A percentile compares a stretch with the other conserved stretches of the same genome.
Conservation (phyloP, 768 basidiomycete genomes). For the Terana coerulea region DNA sequence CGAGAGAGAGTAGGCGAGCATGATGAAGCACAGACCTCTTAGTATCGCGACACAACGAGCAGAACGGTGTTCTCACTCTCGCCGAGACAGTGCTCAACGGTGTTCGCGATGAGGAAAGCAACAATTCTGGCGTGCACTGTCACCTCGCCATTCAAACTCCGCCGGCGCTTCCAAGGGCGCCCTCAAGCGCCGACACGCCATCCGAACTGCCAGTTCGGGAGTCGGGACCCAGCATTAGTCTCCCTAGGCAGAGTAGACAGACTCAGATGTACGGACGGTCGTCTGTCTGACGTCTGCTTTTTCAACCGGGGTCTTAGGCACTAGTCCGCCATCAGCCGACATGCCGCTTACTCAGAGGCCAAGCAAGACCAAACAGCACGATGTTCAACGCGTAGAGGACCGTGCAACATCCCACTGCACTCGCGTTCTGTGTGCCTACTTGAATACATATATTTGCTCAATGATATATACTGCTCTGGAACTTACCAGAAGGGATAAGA, state of each 20-base stretch:
- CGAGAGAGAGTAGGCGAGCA: constrained; percentile 76
- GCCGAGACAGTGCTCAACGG: constrained; percentile 34
- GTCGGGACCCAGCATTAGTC: not conserved
- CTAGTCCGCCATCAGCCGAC: too few relatives aligned
- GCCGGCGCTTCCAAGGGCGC: constrained; percentile 17
- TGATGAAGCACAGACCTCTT: constrained; percentile 92
- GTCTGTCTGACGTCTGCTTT: too few relatives aligned
- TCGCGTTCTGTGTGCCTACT: too few relatives aligned
- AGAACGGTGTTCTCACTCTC: constrained; percentile 33
- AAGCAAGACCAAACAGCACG: too few relatives aligned
- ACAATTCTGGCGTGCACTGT: constrained; percentile 16
- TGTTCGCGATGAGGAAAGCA: constrained; percentile 61
- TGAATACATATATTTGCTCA: not conserved
- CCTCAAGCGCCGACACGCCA: not conserved
- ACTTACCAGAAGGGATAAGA: too few relatives aligned
- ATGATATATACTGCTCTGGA: too few relatives aligned
- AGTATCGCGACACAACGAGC: constrained; percentile 43
- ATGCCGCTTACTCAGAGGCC: not conserved
- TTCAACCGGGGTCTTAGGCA: too few relatives aligned
- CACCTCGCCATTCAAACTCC: constrained; percentile 37
- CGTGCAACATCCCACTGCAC: too few relatives aligned
- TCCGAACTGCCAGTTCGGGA: not conserved
- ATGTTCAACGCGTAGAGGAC: too few relatives aligned
- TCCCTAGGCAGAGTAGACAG: too few relatives aligned
- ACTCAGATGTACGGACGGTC: not conserved